Conservation (phyloP, 371 early-diverging fungal species). For the Mortierella polycephala region DNA sequence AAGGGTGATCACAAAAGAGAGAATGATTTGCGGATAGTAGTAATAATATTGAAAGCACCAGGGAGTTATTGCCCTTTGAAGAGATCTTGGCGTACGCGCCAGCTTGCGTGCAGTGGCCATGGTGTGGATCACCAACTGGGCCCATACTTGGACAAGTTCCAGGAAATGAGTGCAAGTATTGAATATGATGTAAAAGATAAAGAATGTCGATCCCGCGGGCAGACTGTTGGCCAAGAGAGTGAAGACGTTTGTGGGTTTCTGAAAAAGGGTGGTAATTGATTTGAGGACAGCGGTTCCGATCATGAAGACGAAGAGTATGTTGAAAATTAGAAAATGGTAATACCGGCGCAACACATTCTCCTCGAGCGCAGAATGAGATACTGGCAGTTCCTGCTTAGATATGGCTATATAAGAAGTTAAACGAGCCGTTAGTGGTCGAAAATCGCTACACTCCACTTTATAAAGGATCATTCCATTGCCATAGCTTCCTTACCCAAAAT, state of each 20-base stretch:
- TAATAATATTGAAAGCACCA: slow-evolving; percentile 83
- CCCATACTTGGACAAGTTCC: slow-evolving; percentile 74
- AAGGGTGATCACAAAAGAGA: slow-evolving; percentile 85
- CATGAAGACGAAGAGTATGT: slow-evolving; percentile 89
- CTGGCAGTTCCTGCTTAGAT: slow-evolving; percentile 70
- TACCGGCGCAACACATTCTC: slow-evolving; percentile 79
- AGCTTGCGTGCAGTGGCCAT: slow-evolving; percentile 50
- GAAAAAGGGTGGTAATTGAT: slow-evolving; percentile 71
- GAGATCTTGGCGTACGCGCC: slow-evolving; percentile 76
- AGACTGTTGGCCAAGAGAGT: slow-evolving; percentile 34
- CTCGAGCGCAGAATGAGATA: slow-evolving; percentile 73
- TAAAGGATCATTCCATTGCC: no score
- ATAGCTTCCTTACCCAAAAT: slow-evolving; percentile 53
- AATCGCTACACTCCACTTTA: no score
- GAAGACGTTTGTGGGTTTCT: slow-evolving; percentile 47
- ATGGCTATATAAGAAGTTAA: slow-evolving; percentile 43
- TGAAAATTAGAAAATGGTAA: slow-evolving; percentile 90
- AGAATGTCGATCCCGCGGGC: slow-evolving; percentile 77
- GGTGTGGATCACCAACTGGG: slow-evolving; percentile 53
- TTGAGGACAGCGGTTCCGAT: slow-evolving; percentile 85
- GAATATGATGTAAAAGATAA: slow-evolving; percentile 81
- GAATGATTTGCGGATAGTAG: slow-evolving; percentile 59
- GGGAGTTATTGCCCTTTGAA: slow-evolving; percentile 67
- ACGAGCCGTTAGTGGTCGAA: no score
- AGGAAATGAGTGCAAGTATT: slow-evolving; percentile 77